These are phyloP conservation scores for Pythium phragmiticola DNA, from an alignment of 352 stramenopile genomes.

Conservation along the genomic window DNA sequence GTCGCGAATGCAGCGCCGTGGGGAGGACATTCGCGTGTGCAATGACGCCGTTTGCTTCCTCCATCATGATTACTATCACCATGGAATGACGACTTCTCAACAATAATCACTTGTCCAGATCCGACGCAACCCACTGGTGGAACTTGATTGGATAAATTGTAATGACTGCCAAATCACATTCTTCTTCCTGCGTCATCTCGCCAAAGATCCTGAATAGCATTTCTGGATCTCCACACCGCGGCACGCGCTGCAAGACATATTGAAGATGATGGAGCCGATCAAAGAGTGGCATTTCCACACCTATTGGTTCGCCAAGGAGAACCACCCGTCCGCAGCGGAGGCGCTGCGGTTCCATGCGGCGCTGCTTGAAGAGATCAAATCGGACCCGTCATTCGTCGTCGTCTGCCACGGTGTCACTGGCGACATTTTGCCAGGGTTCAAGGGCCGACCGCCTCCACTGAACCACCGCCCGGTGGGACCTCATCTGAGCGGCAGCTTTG, in stretches of 20 bases:
- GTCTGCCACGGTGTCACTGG: slow-evolving; percentile 51
- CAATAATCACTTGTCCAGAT: not conserved
- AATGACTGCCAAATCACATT: not conserved
- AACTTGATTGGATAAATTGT: slow-evolving; percentile 12
- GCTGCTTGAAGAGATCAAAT: slow-evolving; percentile 46
- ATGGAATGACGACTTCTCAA: not conserved
- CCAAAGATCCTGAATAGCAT: not conserved
- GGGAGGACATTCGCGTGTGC: too few relatives aligned
- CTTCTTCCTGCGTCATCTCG: not conserved
- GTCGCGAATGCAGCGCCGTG: too few relatives aligned
- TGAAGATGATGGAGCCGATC: slow-evolving; percentile 23
- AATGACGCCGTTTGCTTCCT: not conserved
- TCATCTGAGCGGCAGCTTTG: slow-evolving; percentile 64
- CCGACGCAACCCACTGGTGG: not conserved
- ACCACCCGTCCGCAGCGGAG: slow-evolving; percentile 37
- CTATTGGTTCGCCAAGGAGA: slow-evolving; percentile 55
- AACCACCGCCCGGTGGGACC: slow-evolving; percentile 60
- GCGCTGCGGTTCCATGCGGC: slow-evolving; percentile 42
- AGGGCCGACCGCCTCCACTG: slow-evolving; percentile 35
- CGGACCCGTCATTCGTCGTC: slow-evolving; percentile 52
- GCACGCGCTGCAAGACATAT: not conserved
- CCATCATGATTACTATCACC: not conserved
- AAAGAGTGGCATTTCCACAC: slow-evolving; percentile 81
- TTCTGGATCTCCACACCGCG: not conserved
- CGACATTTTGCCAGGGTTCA: slow-evolving; percentile 35